These are phyloP conservation scores for Gossypium rotundifolium DNA, from an alignment of 345 rosid species.

Conservation along the genomic window DNA sequence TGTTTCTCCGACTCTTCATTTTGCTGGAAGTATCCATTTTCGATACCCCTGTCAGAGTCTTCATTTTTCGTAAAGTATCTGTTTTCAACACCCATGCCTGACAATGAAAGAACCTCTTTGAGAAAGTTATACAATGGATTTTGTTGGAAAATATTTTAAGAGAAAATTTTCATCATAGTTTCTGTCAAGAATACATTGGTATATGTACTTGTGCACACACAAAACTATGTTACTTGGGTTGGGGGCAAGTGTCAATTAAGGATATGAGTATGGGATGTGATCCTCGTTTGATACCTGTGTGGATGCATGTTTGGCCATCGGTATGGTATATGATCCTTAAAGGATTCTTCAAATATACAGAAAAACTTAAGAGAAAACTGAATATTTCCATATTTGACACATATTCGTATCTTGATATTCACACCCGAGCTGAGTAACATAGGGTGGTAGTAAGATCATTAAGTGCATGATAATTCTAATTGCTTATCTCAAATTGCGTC, in stretches of 20 bases:
- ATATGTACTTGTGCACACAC: not conserved
- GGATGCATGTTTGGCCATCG: not conserved
- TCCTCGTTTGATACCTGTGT: not conserved
- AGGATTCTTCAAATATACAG: not conserved
- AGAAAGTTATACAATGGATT: too few species aligned
- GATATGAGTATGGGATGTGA: not conserved
- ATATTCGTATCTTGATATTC: not conserved
- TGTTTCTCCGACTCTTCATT: too few species aligned
- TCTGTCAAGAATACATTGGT: too few species aligned
- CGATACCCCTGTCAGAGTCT: too few species aligned
- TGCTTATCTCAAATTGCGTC: too few species aligned
- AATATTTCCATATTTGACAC: not conserved
- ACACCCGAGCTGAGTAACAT: not conserved
- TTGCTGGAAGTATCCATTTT: too few species aligned
- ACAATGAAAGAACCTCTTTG: too few species aligned
- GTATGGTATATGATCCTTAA: not conserved
- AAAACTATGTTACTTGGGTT: not conserved
- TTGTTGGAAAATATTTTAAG: too few species aligned
- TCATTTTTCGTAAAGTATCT: too few species aligned
- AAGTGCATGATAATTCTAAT: not conserved
- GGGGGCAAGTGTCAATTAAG: not conserved
- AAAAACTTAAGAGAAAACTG: not conserved
- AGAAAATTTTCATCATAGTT: too few species aligned
- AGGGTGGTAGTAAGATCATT: not conserved
- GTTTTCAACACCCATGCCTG: too few species aligned